Evolutionary conservation across 164 flowering plant species (phyloP).

Genomic region (Vitis vinifera): DNA sequence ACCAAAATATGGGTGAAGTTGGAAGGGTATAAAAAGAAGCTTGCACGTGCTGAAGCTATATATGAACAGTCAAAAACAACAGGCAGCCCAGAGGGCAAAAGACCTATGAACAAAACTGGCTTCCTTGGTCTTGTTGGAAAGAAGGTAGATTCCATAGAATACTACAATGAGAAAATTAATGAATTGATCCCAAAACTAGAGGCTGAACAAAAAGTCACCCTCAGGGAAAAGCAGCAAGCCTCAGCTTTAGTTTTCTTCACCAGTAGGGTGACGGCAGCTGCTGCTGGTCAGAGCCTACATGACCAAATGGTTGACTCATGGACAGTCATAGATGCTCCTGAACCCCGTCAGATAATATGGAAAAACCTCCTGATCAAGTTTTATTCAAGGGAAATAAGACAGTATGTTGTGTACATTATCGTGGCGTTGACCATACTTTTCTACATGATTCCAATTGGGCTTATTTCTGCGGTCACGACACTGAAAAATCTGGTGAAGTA

Average conservation of each 20-base stretch:
- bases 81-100: slow-evolving; percentile 56
- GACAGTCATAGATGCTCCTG: slow-evolving; percentile 83
- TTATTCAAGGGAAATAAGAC: slow-evolving; percentile 60
- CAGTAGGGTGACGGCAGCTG: slow-evolving; percentile 60
- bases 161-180: slow-evolving; percentile 65
- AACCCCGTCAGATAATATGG: slow-evolving; percentile 79
- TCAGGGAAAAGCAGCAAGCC: slow-evolving; percentile 66
- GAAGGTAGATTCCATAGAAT: slow-evolving; percentile 77
- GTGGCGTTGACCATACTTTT: slow-evolving; percentile 74
- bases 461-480: slow-evolving; percentile 89
- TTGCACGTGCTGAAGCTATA: slow-evolving; percentile 73
- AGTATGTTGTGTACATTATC: slow-evolving; percentile 54
- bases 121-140: slow-evolving; percentile 73
- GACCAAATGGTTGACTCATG: slow-evolving; percentile 66
- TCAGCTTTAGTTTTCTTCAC: slow-evolving; percentile 79
- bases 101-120: slow-evolving; percentile 68
- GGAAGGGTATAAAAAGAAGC: slow-evolving; percentile 78
- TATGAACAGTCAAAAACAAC: slow-evolving; percentile 50
- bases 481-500: slow-evolving; percentile 60
- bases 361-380: slow-evolving; percentile 58
- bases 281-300: slow-evolving; percentile 80
- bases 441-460: slow-evolving; percentile 81
- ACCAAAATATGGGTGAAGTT: slow-evolving; percentile 68
- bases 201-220: slow-evolving; percentile 67
- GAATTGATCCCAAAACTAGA: slow-evolving; percentile 67